A percentile compares a stretch with the other conserved stretches of the same genome.
Evolutionary conservation across 306 rosid genomes (phyloP).

Genomic region (Acmispon strigosus): DNA sequence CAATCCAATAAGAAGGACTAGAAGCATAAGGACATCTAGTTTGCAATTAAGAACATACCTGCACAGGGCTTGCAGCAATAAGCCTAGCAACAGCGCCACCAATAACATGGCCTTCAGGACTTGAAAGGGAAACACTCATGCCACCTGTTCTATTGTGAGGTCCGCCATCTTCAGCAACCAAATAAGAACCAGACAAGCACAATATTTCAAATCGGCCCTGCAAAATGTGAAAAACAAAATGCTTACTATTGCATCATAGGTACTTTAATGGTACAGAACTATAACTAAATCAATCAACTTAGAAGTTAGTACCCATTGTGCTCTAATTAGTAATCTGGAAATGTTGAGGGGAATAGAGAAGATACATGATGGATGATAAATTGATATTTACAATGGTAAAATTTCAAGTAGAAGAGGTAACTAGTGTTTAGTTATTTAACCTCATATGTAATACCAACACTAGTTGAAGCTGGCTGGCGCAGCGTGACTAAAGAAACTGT

Average conservation of each 20-base stretch:
- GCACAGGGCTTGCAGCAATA: constrained; percentile 75
- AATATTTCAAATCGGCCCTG: constrained; percentile 95
- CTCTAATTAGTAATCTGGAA: background rate
- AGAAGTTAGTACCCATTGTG: background rate
- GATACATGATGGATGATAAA: background rate
- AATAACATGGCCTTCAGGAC: constrained; percentile 77
- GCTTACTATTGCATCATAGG: background rate
- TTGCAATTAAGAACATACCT: constrained; percentile 53
- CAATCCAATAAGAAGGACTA: background rate
- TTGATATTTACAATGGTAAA: background rate
- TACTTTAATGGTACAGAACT: background rate
- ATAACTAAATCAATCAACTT: background rate
- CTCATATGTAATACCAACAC: constrained; percentile 63
- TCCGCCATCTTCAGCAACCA: constrained; percentile 95
- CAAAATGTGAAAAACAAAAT: background rate
- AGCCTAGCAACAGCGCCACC: constrained; percentile 86
- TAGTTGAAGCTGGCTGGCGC: constrained; percentile 85
- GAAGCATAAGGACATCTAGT: background rate
- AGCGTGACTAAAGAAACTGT: constrained; percentile 67
- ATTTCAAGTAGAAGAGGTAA: background rate
- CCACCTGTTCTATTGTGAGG: constrained; percentile 80
- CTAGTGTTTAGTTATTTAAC: constrained; percentile 30
- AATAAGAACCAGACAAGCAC: constrained; percentile 89
- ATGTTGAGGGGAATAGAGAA: background rate
- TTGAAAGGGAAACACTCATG: constrained; percentile 73